Percentiles rank a stretch among this genome's conserved stretches.
phyloP scores from a whole-genome alignment of 768 basidiomycete species.

The Phanerochaete sordida region DNA sequence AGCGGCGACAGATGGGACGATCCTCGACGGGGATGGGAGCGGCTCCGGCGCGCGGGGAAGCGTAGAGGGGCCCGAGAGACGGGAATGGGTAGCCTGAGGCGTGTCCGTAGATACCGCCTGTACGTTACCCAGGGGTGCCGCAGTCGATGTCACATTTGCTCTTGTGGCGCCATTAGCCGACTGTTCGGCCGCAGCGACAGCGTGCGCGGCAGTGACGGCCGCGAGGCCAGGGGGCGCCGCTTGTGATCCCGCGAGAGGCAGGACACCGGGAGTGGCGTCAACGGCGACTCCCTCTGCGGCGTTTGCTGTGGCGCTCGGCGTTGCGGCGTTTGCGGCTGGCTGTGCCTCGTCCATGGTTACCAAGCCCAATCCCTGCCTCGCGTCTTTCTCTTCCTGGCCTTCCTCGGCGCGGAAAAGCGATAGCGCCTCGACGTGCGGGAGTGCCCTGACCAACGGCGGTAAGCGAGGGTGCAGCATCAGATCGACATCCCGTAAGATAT shows the following conservation, averaged over 20 bases:
- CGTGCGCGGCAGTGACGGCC: not conserved
- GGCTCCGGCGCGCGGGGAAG: constrained; percentile 5
- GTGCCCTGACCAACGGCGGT: constrained; percentile 67
- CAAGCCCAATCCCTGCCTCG: constrained; percentile 40
- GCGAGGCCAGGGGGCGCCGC: not conserved
- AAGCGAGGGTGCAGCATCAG: constrained; percentile 75
- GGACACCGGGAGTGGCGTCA: not conserved
- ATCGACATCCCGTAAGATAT: constrained; percentile 41
- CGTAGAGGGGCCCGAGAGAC: constrained; percentile 1
- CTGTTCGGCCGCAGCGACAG: not conserved
- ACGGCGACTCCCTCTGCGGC: not conserved
- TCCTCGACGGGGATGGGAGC: not conserved
- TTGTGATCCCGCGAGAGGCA: not conserved
- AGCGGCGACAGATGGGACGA: not conserved
- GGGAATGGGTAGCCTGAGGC: not conserved
- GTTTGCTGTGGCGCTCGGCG: not conserved
- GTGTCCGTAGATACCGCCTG: not conserved
- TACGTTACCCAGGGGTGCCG: not conserved
- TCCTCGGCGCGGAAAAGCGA: constrained; percentile 64
- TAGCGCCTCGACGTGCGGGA: constrained; percentile 60
- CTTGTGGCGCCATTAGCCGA: not conserved
- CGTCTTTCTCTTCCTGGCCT: constrained; percentile 54
- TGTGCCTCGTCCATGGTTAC: constrained; percentile 15
- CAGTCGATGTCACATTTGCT: not conserved
- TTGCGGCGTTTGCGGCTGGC: not conserved